Base-by-base conservation (phyloP, 2,329 filamentous ascomycete genomes). In the Leptographium lundbergii region DNA sequence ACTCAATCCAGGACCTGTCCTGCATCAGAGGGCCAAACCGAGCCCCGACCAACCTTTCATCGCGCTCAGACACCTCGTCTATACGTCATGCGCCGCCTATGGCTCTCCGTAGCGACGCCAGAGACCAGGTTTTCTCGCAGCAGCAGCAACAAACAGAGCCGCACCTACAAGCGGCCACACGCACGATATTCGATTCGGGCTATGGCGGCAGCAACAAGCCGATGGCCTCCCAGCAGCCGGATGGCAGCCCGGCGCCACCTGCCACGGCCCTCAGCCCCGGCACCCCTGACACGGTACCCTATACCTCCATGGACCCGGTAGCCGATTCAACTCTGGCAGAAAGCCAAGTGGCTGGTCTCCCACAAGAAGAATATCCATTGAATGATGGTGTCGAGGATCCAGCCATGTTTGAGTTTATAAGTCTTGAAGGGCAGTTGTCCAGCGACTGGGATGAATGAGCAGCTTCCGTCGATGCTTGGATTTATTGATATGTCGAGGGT, bases 41-140 rank as follows among this genome's bases (percentile, higher is more conserved):
- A 13, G 61, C 57, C 3, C 10, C 54, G 13, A 61, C 63, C 6
- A 65, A 62, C 42, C 61, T 64, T 42, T 65, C 63, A 1, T 61
- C 66, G 13, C 63, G 61, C 58, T 66, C 64, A 0, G 45, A 63
- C 10, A 54, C 54, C 10, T 68, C 67, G 3, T 66, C 66, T 17
- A 63, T 70, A 48, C 65, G 64, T 55, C 68, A 67, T 53, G 67
- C 67, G 17, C 64, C 67, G 27, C 66, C 50, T 6, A 14, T 29
- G 17, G 32, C 42, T 11, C 34, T 52, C 25, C 45, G 32, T 32
- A 57, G 32, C 36, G 36, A 50, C 2, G 17, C 22, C 17, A 34
- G 27, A 22, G 11, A 11, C 27, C 36, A 32, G 17, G n/a, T n/a
- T 11, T 24, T 25, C n/a, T 34, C 10, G 27, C 42, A 24, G 45